These are phyloP conservation scores for Corynascus novoguineensis DNA, from an alignment of 495 filamentous ascomycete species.

Conservation along the genomic window DNA sequence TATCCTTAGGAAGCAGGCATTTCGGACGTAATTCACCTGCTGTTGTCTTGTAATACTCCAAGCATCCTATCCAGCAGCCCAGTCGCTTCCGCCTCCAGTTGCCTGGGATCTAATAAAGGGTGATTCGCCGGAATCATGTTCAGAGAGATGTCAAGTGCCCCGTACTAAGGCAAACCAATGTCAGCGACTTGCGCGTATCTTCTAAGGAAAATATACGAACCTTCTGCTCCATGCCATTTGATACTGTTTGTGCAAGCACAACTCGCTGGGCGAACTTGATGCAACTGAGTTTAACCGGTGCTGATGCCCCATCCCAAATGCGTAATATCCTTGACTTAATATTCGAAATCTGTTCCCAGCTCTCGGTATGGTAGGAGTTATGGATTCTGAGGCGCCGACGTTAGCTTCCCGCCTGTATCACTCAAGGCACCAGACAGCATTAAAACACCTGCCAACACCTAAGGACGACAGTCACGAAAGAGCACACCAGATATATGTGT, in stretches of 20 bases:
- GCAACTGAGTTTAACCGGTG: constrained; percentile 80
- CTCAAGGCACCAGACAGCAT: background rate
- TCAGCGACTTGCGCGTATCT: background rate
- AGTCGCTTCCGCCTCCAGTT: constrained; percentile 84
- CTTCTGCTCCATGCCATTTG: constrained; percentile 74
- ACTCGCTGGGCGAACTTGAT: constrained; percentile 95
- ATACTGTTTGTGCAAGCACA: constrained; percentile 84
- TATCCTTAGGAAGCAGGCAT: background rate
- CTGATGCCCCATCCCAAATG: constrained; percentile 77
- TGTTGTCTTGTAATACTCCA: constrained; percentile 78
- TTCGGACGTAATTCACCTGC: constrained; percentile 52
- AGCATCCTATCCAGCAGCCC: constrained; percentile 87
- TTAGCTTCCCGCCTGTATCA: constrained; percentile 1
- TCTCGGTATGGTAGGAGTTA: constrained; percentile 67
- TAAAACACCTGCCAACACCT: background rate
- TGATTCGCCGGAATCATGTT: constrained; percentile 80
- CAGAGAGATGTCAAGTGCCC: constrained; percentile 82
- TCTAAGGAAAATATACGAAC: constrained; percentile 43
- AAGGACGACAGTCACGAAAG: background rate
- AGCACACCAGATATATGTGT: background rate
- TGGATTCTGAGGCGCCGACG: constrained; percentile 57
- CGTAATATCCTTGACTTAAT: constrained; percentile 86
- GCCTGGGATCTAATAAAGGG: constrained; percentile 64
- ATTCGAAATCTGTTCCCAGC: constrained; percentile 80
- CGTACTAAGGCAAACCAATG: constrained; percentile 51